Base-by-base conservation (phyloP, 495 filamentous ascomycete genomes). In the Aspergillus conjunctus region DNA sequence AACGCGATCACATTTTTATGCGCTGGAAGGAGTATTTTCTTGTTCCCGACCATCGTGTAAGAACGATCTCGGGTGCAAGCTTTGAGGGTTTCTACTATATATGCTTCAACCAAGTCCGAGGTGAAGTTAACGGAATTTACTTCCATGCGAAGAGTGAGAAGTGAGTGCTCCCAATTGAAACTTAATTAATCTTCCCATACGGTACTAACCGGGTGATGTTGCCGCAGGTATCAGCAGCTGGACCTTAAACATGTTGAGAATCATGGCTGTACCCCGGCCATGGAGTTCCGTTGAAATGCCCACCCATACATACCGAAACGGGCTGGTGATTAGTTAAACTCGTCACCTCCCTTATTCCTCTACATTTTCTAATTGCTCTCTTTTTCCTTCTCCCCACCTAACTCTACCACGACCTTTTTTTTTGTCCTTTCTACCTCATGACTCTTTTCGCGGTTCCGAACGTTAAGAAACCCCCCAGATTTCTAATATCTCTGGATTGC, bases 71-170 rank as follows among this genome's bases (percentile, higher is more conserved):
- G 30, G 95, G 95, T 4, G 95, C 95, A 1, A 97, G 92, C 65
- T 99, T 97, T 66, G 95, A 99, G 64, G 95, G 95, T 0, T 99
- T 99, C 69, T 99, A 99, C 70, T 99, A 98, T 66, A 98, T 99
- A 59, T 97, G 93, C 75, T 99, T 98, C 77, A 97, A 97, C 70
- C 95, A 98, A 76, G 78, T 90, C 12, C 77, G 82, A 26, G 94
- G 94, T 15, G 88, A 81, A 34, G 88, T 99, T 15, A 91, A 84
- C 66, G 95, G 95, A 10, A 96, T 97, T 51, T 99, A 99, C 73
- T 99, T 96, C 72, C 95, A 99, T 76, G 88, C 92, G 31, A 96
- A 92, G 80, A 98, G 92, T 72, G 93, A 98, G 74, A 92, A 92
- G 90, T 96, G 78, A 75, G 89, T 83, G 31, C 60, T 31, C 46